Conservation (phyloP, 805 yeast genomes). For the Scheffersomyces amazonensis region DNA sequence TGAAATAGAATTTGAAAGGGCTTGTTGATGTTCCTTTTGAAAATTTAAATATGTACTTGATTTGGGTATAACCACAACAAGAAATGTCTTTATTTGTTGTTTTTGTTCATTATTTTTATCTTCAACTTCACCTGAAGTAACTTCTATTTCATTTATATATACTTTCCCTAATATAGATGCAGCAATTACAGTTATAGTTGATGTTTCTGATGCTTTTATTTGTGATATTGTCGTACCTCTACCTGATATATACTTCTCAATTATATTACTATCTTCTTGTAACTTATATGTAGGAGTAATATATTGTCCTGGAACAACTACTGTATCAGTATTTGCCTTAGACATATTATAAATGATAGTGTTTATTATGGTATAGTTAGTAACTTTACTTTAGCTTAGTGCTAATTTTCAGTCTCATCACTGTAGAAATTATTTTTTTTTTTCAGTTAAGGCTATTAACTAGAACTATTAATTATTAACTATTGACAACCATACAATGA, state of each 20-base stretch:
- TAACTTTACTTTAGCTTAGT: too few relatives aligned
- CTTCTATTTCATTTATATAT: constrained; percentile 20
- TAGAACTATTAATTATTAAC: too few relatives aligned
- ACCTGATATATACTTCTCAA: constrained; percentile 56
- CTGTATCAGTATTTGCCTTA: too few relatives aligned
- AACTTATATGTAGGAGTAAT: constrained; percentile 55
- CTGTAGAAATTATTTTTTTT: too few relatives aligned
- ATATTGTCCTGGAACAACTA: constrained; percentile 79
- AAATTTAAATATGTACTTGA: constrained; percentile 22
- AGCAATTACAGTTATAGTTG: constrained; percentile 41
- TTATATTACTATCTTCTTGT: constrained; percentile 13
- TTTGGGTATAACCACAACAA: constrained; percentile 30
- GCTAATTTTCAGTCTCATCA: too few relatives aligned
- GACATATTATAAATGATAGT: too few relatives aligned
- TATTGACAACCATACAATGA: too few relatives aligned
- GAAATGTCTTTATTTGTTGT: constrained; percentile 15
- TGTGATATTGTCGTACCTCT: constrained; percentile 57
- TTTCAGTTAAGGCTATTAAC: too few relatives aligned
- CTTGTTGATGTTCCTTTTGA: constrained; percentile 12
- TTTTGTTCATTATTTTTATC: constrained; percentile 9
- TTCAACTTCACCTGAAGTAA: constrained; percentile 11
- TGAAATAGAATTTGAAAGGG: constrained; percentile 18
- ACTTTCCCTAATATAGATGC: constrained; percentile 67
- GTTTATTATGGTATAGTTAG: too few relatives aligned
- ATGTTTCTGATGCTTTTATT: constrained; percentile 32